A percentile compares a stretch with the other conserved stretches of the same genome.
phyloP scores from a whole-genome alignment of 257 asterid species.

The Paulownia fortunei region DNA sequence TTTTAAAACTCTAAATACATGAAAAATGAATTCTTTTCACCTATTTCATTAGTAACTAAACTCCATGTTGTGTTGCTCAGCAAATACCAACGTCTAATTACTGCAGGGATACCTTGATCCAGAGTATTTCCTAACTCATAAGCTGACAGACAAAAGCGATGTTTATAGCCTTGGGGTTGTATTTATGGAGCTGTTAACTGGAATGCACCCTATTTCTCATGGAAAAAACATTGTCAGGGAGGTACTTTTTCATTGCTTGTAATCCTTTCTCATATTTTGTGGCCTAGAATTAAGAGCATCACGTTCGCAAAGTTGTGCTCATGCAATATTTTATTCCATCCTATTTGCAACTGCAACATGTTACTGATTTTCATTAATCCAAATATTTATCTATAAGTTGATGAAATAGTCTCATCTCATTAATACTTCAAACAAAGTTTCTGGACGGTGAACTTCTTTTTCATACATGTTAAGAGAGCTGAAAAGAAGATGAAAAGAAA shows the following conservation, averaged over 20 bases:
- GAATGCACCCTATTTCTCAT: slow-evolving; percentile 82
- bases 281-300: neutral
- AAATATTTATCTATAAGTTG: too few relatives aligned
- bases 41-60: neutral
- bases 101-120: slow-evolving; percentile 98
- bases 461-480: neutral
- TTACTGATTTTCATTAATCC: neutral
- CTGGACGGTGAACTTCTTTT: too few relatives aligned
- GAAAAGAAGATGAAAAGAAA: neutral
- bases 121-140: slow-evolving; percentile 85
- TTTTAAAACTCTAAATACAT: too few relatives aligned
- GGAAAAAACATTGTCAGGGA: slow-evolving; percentile 97
- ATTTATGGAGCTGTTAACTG: slow-evolving; percentile 81
- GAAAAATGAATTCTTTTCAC: too few relatives aligned
- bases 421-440: neutral
- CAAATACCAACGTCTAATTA: slow-evolving; percentile 1
- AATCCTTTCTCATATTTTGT: neutral
- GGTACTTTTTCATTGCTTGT: slow-evolving; percentile 46
- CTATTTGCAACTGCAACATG: neutral
- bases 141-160: slow-evolving; percentile 90
- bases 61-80: neutral
- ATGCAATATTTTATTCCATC: too few relatives aligned
- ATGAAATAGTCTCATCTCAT: neutral
- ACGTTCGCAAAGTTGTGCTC: neutral
- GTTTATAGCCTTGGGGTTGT: slow-evolving; percentile 97